Evolutionary conservation across 768 basidiomycete genomes (phyloP), one percentile per base, ranked within the genome.

Genomic region (Kockovaella imperatae): DNA sequence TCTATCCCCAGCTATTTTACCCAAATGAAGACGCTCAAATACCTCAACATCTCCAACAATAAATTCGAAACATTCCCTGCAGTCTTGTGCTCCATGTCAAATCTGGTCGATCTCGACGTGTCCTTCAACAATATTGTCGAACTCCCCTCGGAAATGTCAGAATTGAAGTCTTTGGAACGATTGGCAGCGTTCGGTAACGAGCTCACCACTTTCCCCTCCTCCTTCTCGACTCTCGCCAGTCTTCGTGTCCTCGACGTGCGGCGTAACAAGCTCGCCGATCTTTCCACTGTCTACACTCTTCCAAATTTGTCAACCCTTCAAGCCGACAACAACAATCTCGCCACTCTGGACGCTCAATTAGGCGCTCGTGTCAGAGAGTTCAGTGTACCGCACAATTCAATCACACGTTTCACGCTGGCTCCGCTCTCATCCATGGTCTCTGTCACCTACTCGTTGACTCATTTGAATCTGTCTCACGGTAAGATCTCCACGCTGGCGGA

Each of bases 41-140:
- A 80, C 21, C 78, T 97, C 54, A 93, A 95, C 72, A 83, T 97
- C 49, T 93, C 90, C 45, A 96, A 96, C 72, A 99, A 97, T 76
- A 87, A 88, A 67, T 89, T 96, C 69, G 78, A 77, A 24, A 64
- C 62, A 5, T 76, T 97, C 42, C 93, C 93, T 0, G 56, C 74
- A 0, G 84, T 84, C 29, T 78, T 99, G 23, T 81, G 79, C 68
- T 75, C 83, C 52, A 79, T 97, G 62, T 71, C 75, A 4, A 77
- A 74, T n/a, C 78, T 99, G 17, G 74, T 78, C 30, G 87, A 91
- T 59, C 80, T 99, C 17, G 91, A 97, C 61, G 76, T 95, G 31
- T 97, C 95, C 0, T 96, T 96, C 77, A 99, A 99, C 74, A 80
- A 77, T 68, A 82, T 97, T 49, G 76, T 79, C 0, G 79, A 82